Evolutionary conservation across 352 stramenopile genomes (phyloP), one percentile per base, ranked within the genome.

Genomic region (Aphanomyces euteiches): DNA sequence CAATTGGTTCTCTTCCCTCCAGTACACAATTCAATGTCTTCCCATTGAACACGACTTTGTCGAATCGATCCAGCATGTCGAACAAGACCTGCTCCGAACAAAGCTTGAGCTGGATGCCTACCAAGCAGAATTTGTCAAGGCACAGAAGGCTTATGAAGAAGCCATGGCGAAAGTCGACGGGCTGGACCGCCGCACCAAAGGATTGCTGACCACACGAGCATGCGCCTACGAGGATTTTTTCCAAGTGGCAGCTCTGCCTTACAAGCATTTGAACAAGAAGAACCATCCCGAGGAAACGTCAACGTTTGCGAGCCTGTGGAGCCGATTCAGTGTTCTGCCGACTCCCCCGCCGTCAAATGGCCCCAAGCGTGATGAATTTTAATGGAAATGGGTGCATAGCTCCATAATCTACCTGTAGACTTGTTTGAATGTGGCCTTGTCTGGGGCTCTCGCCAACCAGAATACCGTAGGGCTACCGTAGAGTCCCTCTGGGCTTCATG

Each of bases 1-100:
- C 78, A 95, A 95, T 68, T 95, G 88, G 88, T 79, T 95, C 67
- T 93, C 85, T 48, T 78, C 83, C 28, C 83, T 93, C 71, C 92
- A 92, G 73, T 95, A 95, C 80, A 91, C 86, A 69, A 89, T 95
- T 74, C 91, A 93, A 74, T 85, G 78, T 67, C 60, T 72, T 1
- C 76, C 78, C n/a, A 74, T 95, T 17, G 69, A 80, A 37, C 79
- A 70, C 39, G 37, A 50, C 36, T 38, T 17, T 5, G 54, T 56
- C 47, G 40, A 54, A 8, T 64, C 57, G 7, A 94, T 95, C 70
- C 82, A 92, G 64, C 73, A 84, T 58, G 87, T 78, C 34, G 88
- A 95, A 73, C 79, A 81, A 36, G 83, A 92, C 58, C 80, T 95
- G 6, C 77, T 88, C 50, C 74, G 73, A 0, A 91, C 92, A 66